Evolutionary conservation across 768 basidiomycete species (phyloP).

Genomic region (Nevesoporus exiguus): DNA sequence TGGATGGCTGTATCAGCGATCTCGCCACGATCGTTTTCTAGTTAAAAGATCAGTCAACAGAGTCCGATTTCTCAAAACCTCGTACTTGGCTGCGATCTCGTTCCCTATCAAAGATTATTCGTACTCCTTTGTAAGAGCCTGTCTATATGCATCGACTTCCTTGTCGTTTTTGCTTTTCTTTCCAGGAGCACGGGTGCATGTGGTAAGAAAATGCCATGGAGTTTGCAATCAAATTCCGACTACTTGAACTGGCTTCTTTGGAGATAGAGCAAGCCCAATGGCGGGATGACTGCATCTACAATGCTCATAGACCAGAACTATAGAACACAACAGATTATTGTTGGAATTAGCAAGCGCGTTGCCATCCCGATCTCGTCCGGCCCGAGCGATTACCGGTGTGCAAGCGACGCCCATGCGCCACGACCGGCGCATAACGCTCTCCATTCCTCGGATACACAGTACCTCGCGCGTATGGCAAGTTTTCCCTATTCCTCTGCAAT

Average conservation of each 20-base stretch:
- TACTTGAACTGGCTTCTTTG: constrained; percentile 52
- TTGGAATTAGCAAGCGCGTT: not conserved
- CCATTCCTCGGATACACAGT: no score
- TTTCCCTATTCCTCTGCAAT: no score
- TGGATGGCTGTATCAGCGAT: constrained; percentile 44
- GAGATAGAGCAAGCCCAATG: constrained; percentile 52
- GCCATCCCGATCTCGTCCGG: constrained; percentile 68
- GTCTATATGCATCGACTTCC: no score
- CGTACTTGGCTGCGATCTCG: constrained; percentile 41
- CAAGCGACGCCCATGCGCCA: no score
- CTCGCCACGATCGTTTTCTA: constrained; percentile 50
- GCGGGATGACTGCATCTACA: constrained; percentile 50
- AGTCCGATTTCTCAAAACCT: not conserved
- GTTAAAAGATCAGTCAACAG: constrained; percentile 30
- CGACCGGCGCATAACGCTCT: no score
- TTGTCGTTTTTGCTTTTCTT: no score
- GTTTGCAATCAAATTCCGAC: not conserved
- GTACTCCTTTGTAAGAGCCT: not conserved
- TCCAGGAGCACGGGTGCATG: not conserved
- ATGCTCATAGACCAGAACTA: constrained; percentile 71
- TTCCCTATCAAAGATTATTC: no score
- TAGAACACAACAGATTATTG: not conserved
- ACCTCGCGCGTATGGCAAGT: no score
- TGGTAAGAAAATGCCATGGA: not conserved
- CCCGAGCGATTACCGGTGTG: constrained; percentile 49